These are phyloP conservation scores for Angophora floribunda DNA, from an alignment of 345 rosid species.

Conservation along the genomic window DNA sequence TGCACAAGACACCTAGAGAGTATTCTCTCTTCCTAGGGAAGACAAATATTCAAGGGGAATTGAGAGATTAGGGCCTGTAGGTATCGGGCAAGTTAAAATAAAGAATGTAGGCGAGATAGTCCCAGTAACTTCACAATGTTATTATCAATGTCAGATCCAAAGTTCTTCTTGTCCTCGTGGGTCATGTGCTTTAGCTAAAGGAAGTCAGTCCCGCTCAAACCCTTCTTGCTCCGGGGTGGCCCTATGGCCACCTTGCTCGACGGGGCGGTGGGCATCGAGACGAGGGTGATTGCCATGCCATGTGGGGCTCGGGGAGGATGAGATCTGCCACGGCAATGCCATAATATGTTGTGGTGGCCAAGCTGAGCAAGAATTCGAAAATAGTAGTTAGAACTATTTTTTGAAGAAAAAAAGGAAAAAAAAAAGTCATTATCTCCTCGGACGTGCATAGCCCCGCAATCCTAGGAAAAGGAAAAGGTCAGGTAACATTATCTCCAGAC, in stretches of 20 bases:
- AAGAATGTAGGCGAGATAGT: too few species aligned
- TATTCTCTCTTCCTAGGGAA: too few species aligned
- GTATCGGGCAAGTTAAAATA: too few species aligned
- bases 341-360: background rate
- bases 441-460: background rate
- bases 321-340: background rate
- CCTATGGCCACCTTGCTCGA: background rate
- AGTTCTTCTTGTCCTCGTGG: background rate
- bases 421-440: background rate
- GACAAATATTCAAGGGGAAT: too few species aligned
- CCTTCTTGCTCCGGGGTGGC: background rate
- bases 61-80: too few species aligned
- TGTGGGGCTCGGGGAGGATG: background rate
- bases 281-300: background rate
- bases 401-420: background rate
- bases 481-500: background rate
- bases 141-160: background rate
- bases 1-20: too few species aligned
- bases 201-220: background rate
- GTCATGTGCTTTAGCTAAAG: background rate
- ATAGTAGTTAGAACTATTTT: background rate
- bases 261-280: background rate
- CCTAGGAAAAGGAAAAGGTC: background rate
- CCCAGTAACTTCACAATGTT: too few species aligned
- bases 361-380: fast-evolving